Conservation (phyloP, 805 yeast genomes). For the Schwanniomyces occidentalis region DNA sequence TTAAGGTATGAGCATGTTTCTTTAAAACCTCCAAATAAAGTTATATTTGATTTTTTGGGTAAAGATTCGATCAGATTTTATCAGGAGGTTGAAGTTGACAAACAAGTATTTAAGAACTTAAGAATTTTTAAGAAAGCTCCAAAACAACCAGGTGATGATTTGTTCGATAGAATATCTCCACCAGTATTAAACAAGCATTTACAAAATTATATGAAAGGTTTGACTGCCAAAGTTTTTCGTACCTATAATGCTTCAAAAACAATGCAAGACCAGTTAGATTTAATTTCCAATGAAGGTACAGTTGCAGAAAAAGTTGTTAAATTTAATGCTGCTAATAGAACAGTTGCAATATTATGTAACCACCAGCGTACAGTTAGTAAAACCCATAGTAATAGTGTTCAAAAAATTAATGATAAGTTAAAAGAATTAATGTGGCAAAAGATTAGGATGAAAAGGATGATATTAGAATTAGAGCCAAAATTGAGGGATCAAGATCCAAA, state of each 20-base stretch:
- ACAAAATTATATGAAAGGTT: slow-evolving; percentile 87
- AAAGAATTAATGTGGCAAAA: slow-evolving; percentile 85
- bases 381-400: slow-evolving; percentile 77
- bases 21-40: slow-evolving; percentile 79
- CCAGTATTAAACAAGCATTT: slow-evolving; percentile 78
- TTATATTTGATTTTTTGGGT: slow-evolving; percentile 90
- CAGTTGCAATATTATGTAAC: slow-evolving; percentile 94
- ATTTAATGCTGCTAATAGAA: slow-evolving; percentile 92
- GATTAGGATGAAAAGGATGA: slow-evolving; percentile 68
- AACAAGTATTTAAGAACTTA: slow-evolving; percentile 88
- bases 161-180: slow-evolving; percentile 90
- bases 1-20: slow-evolving; percentile 87
- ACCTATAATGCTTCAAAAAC: slow-evolving; percentile 95
- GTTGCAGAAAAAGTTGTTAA: slow-evolving; percentile 83
- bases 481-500: slow-evolving; percentile 51
- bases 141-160: slow-evolving; percentile 86
- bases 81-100: slow-evolving; percentile 89
- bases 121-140: slow-evolving; percentile 86
- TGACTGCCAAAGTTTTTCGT: slow-evolving; percentile 96
- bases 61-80: slow-evolving; percentile 90
- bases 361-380: slow-evolving; percentile 93
- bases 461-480: slow-evolving; percentile 61
- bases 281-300: slow-evolving; percentile 83
- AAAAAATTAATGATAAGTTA: slow-evolving; percentile 72
- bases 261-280: slow-evolving; percentile 91